Evolutionary conservation across 2,329 filamentous ascomycete genomes (phyloP).

Genomic region (Byssoonygena ceratinophila): DNA sequence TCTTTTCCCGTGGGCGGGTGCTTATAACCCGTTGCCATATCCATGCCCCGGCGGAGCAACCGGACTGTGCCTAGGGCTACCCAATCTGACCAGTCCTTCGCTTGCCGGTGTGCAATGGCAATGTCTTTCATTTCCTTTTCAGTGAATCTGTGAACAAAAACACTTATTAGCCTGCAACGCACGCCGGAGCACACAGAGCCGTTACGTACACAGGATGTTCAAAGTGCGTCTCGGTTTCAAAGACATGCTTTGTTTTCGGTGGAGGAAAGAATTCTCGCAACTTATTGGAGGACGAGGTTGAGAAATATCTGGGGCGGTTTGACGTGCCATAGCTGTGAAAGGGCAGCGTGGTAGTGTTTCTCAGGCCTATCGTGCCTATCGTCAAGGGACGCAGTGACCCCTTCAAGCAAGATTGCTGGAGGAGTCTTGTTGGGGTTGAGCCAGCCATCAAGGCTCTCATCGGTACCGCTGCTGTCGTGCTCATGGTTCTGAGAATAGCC

Average conservation of each 20-base stretch:
- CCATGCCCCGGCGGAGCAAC: constrained; percentile 66
- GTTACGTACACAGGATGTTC: constrained; percentile 48
- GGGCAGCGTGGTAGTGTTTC: constrained; percentile 1
- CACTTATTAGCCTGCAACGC: neutral
- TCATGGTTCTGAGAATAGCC: constrained; percentile 5
- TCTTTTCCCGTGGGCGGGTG: constrained; percentile 50
- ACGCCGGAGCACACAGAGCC: neutral
- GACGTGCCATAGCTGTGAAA: constrained; percentile 1
- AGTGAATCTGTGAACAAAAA: constrained; percentile 45
- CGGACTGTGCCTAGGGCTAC: constrained; percentile 68
- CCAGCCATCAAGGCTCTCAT: constrained; percentile 10
- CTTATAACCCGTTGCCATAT: constrained; percentile 67
- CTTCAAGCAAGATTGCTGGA: constrained; percentile 14
- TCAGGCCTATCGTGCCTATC: constrained; percentile 8
- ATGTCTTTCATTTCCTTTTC: constrained; percentile 67
- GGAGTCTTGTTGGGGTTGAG: constrained; percentile 12
- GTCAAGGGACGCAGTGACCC: constrained; percentile 5
- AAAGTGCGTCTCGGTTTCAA: constrained; percentile 56
- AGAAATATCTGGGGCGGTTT: constrained; percentile 27
- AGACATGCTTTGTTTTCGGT: constrained; percentile 50
- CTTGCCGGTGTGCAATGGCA: constrained; percentile 63
- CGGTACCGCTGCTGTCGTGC: constrained; percentile 6
- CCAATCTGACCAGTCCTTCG: constrained; percentile 63
- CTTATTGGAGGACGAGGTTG: constrained; percentile 28
- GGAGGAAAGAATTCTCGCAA: constrained; percentile 49